Percentiles rank a stretch among this genome's conserved stretches.
Conservation (phyloP, 2,329 filamentous ascomycete species). For the Talaromyces albobiverticillius region DNA sequence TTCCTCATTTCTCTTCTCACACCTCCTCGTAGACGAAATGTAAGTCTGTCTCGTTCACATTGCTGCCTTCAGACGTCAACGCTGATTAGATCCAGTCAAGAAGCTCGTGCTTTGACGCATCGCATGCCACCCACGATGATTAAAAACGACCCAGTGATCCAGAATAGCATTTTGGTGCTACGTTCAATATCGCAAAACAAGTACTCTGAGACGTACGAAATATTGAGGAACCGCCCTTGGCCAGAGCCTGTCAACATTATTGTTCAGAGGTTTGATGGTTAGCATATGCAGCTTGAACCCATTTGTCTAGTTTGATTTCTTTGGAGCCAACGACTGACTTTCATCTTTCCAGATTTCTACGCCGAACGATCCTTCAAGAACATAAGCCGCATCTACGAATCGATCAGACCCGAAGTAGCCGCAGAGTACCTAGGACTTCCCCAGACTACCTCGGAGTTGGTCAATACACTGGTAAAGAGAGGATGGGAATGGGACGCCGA, state of each 20-base stretch:
- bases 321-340: background rate
- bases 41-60: constrained; percentile 22
- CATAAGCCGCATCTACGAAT: constrained; percentile 38
- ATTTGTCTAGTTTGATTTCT: no score
- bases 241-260: constrained; percentile 29
- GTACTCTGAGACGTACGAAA: constrained; percentile 33
- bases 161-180: constrained; percentile 34
- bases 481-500: constrained; percentile 39
- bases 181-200: constrained; percentile 39
- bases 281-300: constrained; percentile 10
- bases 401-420: constrained; percentile 35
- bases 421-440: constrained; percentile 38
- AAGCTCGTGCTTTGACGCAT: constrained; percentile 39
- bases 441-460: constrained; percentile 22
- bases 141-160: constrained; percentile 28
- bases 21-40: constrained; percentile 40
- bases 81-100: constrained; percentile 22
- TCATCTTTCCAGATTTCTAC: constrained; percentile 29
- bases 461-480: constrained; percentile 31
- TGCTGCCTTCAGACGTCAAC: background rate
- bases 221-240: constrained; percentile 34
- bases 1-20: constrained; percentile 37
- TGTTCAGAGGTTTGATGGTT: constrained; percentile 36
- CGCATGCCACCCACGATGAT: constrained; percentile 32
- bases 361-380: constrained; percentile 37